These are phyloP conservation scores for Rhodamnia argentea DNA, from an alignment of 345 rosid species.

Conservation along the genomic window DNA sequence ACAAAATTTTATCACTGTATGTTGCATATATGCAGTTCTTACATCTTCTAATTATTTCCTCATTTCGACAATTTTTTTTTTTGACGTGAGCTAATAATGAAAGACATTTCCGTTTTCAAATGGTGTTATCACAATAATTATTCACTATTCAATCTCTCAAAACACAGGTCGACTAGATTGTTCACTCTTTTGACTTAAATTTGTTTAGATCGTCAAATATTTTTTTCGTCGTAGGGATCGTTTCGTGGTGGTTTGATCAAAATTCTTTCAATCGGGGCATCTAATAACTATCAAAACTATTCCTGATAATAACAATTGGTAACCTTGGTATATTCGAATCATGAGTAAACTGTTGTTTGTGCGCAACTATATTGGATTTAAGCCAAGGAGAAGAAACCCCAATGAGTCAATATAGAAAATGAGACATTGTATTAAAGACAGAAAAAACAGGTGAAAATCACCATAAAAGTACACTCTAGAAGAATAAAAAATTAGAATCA, in stretches of 20 bases:
- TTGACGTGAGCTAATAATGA: background rate
- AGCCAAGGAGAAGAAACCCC: background rate
- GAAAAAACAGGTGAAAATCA: background rate
- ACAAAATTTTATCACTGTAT: background rate
- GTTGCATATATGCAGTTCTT: background rate
- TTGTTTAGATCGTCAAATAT: background rate
- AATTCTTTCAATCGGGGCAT: background rate
- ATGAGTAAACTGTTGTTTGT: background rate
- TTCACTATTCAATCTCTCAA: background rate
- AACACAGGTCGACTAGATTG: background rate
- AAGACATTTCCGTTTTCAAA: background rate
- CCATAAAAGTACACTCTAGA: background rate
- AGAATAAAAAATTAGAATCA: background rate
- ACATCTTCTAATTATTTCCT: background rate
- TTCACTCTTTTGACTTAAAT: background rate
- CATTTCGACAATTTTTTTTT: background rate
- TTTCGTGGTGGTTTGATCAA: background rate
- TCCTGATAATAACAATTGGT: background rate
- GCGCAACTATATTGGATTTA: background rate
- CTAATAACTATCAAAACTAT: background rate
- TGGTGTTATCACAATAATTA: background rate
- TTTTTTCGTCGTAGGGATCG: background rate
- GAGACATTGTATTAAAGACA: background rate
- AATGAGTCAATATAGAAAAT: background rate
- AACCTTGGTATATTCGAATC: background rate